phyloP scores from a whole-genome alignment of 1,139 yeast species.

The Groenewaldozyma auringiensis region DNA sequence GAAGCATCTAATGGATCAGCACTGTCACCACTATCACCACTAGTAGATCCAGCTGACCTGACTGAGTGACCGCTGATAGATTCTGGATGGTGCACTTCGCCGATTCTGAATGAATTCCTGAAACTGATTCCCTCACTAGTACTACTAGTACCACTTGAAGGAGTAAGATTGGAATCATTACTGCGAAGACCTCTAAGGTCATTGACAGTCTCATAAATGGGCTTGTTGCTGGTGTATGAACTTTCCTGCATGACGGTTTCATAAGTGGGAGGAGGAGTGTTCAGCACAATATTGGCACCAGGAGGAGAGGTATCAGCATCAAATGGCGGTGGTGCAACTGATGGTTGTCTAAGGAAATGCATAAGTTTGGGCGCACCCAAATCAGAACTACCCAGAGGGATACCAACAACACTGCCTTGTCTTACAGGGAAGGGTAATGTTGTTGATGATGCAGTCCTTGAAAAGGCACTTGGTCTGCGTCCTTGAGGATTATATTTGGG shows the following conservation, averaged over 20 bases:
- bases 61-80: neutral
- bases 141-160: neutral
- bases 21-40: neutral
- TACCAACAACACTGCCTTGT: conserved; percentile 11
- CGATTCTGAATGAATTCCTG: conserved; percentile 1
- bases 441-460: conserved; percentile 21
- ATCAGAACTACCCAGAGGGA: conserved; percentile 3
- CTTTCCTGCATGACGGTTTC: conserved; percentile 12
- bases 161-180: neutral
- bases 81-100: neutral
- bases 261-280: conserved; percentile 15
- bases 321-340: conserved; percentile 41
- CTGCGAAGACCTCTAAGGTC: neutral
- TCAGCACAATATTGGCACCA: conserved; percentile 4
- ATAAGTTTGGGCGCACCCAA: conserved; percentile 29
- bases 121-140: neutral
- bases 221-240: neutral
- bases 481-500: conserved; percentile 30
- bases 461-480: conserved; percentile 14
- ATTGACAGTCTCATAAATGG: conserved; percentile 2
- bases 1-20: conserved; percentile 1
- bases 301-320: conserved; percentile 19
- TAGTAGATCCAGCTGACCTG: neutral
- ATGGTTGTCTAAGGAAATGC: conserved; percentile 37
- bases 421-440: conserved; percentile 8